Evolutionary conservation across 495 filamentous ascomycete genomes (phyloP), one percentile per base, ranked within the genome.

Genomic region (Trypethelium eluteriae): DNA sequence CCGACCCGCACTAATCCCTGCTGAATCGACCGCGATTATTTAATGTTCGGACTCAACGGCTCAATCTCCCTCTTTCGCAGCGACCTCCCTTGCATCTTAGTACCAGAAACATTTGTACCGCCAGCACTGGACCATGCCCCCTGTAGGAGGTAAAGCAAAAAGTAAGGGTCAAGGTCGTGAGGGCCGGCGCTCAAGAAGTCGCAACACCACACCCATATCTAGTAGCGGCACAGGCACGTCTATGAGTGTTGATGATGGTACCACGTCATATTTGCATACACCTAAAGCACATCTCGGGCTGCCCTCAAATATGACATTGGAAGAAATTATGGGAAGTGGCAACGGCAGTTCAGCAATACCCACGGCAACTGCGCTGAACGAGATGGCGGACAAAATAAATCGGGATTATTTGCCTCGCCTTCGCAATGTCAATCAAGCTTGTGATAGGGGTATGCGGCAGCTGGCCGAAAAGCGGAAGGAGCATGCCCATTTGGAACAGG

Each of bases 381-480:
- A n/a, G 34, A 71, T 73, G 72, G 64, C 62, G 32, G 73, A 74
- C 14, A 41, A 61, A 2, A 68, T 74, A 14, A 66, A 72, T 68
- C 67, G 49, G 3, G 49, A 66, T n/a, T 47, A 70, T n/a, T 66
- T 76, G 39, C 61, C 64, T 34, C 64, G 62, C 18, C 38, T 66
- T 2, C 61, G 39, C 5, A 12, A 46, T 16, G 32, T 46, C 5
- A 38, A 63, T 39, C 44, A 76, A 39, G 64, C 67, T 0, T 78
- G 74, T 41, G 75, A 79, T 56, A 68, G 69, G 62, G 81, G 87
- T 61, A 96, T 98, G 91, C 83, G 89, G 61, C 89, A 91, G 67
- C 79, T 98, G n/a, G 89, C 93, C 73, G 81, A 86, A 66, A 85
- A 83, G 56, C 80, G 93, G 3, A 88, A 85, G 62, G 70, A 77